Base-by-base conservation (phyloP, 108 stramenopile genomes). In the Parietichytrium sp. region DNA sequence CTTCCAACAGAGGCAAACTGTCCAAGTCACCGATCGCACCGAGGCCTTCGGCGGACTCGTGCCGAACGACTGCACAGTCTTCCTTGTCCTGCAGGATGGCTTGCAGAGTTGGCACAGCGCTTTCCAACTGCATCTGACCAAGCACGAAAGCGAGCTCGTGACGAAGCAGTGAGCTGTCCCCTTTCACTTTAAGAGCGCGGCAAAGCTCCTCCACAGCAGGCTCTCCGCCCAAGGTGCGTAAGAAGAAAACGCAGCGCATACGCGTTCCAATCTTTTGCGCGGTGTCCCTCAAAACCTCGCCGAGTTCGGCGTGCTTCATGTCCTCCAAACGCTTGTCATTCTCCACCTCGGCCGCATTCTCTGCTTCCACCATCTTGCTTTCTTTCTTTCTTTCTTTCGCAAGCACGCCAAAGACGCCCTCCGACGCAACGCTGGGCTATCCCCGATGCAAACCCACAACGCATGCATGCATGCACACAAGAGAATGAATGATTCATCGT, bases 111-210 rank as follows among this genome's bases (percentile, higher is more conserved):
- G 83, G 79, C 88, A 90, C 78, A 81, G 92, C 49, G 85, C 82
- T 30, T 18, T 84, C 81, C 79, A 95, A 88, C 27, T 93, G 87
- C 81, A 99, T 85, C 80, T 99, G 98, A 31, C 98, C 98, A 54
- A 99, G 83, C 7, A 98, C 95, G 85, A 97, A 99, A 33, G 96
- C 97, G 78, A 96, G 92, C 89, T 98, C 98, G 83, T 98, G 98
- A 16, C 98, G 88, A 29, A 99, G 83, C 18, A 98, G 86, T 0
- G 92, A 89, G 61, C 96, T 95, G 82, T 94, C 94, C 18, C 80
- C 49, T 29, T 55, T 29, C 45, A 88, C 84, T 12, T 51, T 36
- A 8, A 94, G 82, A 50, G 90, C 90, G 8, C 72, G 47, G 31
- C 84, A 82, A 3, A 96, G 86, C 8, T 87, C 81, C 23, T 81